Percentiles rank a stretch among this genome's conserved stretches.
Evolutionary conservation across 2,329 filamentous ascomycete species (phyloP).

Genomic region (Cadophora gregata): DNA sequence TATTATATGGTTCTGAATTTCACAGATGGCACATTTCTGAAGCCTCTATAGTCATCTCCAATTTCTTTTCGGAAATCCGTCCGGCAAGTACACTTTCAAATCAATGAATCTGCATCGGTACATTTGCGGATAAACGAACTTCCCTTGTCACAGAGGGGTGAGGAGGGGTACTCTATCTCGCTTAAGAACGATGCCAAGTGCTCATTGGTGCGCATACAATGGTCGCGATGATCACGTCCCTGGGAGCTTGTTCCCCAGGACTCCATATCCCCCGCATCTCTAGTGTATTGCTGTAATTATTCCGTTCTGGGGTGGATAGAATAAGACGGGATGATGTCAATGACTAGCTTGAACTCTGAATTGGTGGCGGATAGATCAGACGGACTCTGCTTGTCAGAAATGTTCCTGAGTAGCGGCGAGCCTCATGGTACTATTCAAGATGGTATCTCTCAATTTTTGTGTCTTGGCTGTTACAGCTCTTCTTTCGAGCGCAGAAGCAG

Average conservation of each 20-base stretch:
- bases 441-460: neutral
- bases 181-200: neutral
- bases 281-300: neutral
- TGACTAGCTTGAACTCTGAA: neutral
- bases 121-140: constrained; percentile 1
- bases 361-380: neutral
- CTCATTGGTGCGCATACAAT: constrained; percentile 17
- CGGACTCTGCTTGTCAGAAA: neutral
- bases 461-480: neutral
- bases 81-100: neutral
- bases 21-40: neutral
- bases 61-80: neutral
- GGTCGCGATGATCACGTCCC: neutral
- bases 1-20: neutral
- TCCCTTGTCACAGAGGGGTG: neutral
- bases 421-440: neutral
- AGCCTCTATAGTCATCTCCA: neutral
- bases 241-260: neutral
- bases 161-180: neutral
- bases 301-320: neutral
- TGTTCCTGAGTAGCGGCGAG: no score
- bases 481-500: neutral
- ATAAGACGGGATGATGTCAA: constrained; percentile 9
- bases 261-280: neutral
- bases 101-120: neutral